Conservation (phyloP, 257 asterid genomes). For the Capsicum baccatum region DNA sequence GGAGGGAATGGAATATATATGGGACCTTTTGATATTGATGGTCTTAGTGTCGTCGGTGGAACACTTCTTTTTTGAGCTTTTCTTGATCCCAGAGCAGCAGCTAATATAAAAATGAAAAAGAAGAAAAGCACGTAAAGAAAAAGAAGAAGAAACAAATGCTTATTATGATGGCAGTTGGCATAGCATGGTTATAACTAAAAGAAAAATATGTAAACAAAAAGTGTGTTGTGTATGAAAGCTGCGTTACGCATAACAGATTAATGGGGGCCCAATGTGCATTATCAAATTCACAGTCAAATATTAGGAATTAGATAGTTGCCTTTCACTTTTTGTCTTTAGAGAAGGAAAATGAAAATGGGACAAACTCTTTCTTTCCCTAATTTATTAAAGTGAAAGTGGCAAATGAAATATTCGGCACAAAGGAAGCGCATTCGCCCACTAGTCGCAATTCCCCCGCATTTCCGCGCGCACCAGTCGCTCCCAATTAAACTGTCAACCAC, state of each 20-base stretch:
- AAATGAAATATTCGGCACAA: constrained; percentile 3
- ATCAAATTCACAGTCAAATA: constrained; percentile 17
- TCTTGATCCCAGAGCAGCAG: constrained; percentile 33
- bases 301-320: background rate
- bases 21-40: background rate
- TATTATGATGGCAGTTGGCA: background rate
- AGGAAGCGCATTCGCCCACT: background rate
- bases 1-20: background rate
- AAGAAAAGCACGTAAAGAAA: background rate
- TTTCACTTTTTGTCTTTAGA: constrained; percentile 31
- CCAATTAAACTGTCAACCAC: no score
- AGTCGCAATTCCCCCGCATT: background rate
- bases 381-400: constrained; percentile 29
- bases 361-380: constrained; percentile 15
- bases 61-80: constrained; percentile 21
- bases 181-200: background rate
- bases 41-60: constrained; percentile 41
- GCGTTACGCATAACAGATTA: background rate
- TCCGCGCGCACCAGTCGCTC: constrained; percentile 5
- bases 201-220: background rate
- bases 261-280: constrained; percentile 15
- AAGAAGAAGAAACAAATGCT: background rate
- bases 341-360: constrained; percentile 7
- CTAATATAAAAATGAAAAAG: background rate
- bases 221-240: background rate